These are phyloP conservation scores for Ajuga reptans DNA, from an alignment of 305 asterid species.

Conservation along the genomic window DNA sequence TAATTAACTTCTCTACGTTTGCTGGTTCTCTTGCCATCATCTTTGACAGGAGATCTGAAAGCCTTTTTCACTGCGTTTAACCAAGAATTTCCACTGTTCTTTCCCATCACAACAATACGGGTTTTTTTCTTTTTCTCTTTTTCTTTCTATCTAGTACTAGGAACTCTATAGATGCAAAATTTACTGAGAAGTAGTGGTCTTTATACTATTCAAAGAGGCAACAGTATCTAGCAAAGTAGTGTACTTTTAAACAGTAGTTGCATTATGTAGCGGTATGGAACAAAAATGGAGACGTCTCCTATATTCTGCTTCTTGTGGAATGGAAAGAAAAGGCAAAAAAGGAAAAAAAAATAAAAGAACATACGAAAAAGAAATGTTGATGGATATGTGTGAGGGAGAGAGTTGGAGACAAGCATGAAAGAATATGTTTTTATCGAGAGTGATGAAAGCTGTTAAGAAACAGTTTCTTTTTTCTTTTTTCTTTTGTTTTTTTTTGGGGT, in stretches of 20 bases:
- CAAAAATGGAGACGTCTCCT: slow-evolving; percentile 13
- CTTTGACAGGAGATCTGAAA: slow-evolving; percentile 57
- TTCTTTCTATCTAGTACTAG: neutral
- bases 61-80: slow-evolving; percentile 56
- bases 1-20: slow-evolving; percentile 32
- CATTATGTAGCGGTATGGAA: neutral
- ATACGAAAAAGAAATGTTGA: neutral
- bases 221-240: slow-evolving; percentile 25
- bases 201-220: slow-evolving; percentile 2
- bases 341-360: neutral
- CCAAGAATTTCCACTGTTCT: slow-evolving; percentile 58
- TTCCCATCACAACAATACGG: slow-evolving; percentile 41
- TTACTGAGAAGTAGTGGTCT: neutral
- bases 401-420: slow-evolving; percentile 36
- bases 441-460: slow-evolving; percentile 44
- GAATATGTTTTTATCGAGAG: slow-evolving; percentile 42
- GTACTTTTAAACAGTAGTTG: neutral
- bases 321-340: neutral
- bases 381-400: slow-evolving; percentile 28
- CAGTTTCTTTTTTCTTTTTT: neutral
- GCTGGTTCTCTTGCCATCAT: slow-evolving; percentile 27
- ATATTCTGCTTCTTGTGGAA: slow-evolving; percentile 15
- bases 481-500: neutral
- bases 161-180: neutral
- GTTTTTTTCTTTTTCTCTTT: neutral